A percentile compares a stretch with the other conserved stretches of the same genome.
Evolutionary conservation across 495 filamentous ascomycete species (phyloP).

Genomic region (Neurospora sublineolata): DNA sequence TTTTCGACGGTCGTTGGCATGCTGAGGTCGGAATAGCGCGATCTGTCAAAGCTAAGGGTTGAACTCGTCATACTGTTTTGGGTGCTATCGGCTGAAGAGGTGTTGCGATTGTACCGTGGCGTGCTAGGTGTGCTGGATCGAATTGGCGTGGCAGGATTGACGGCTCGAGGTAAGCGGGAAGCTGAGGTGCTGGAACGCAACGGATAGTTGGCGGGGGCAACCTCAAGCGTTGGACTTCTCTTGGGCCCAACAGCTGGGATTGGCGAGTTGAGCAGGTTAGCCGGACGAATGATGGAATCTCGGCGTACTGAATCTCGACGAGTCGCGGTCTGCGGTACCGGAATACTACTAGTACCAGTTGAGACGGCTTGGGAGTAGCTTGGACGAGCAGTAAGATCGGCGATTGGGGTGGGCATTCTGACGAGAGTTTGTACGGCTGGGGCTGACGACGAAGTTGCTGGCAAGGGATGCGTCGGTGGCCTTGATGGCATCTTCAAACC

Average conservation of each 20-base stretch:
- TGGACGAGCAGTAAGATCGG: constrained; percentile 1
- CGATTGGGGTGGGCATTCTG: constrained; percentile 3
- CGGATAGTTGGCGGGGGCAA: constrained; percentile 10
- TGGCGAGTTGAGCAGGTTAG: background rate
- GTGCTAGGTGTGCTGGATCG: constrained; percentile 16
- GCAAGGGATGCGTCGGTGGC: constrained; percentile 7
- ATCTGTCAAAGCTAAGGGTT: constrained; percentile 17
- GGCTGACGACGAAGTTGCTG: background rate
- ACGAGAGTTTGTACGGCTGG: background rate
- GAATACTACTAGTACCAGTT: background rate
- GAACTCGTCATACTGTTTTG: constrained; percentile 25
- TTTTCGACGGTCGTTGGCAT: constrained; percentile 13
- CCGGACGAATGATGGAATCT: constrained; percentile 5
- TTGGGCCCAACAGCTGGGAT: background rate
- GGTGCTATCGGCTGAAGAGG: constrained; percentile 22
- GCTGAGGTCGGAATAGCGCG: constrained; percentile 12
- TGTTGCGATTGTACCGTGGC: constrained; percentile 14
- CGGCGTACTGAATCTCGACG: constrained; percentile 1
- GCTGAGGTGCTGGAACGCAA: constrained; percentile 19
- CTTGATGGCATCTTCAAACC: constrained; percentile 11
- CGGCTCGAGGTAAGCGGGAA: constrained; percentile 18
- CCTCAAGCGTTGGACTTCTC: constrained; percentile 7
- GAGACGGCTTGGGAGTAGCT: constrained; percentile 14
- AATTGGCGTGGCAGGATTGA: constrained; percentile 21
- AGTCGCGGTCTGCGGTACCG: background rate